These are phyloP conservation scores for Nemania serpens DNA, from an alignment of 2,329 filamentous ascomycete species.

Conservation along the genomic window DNA sequence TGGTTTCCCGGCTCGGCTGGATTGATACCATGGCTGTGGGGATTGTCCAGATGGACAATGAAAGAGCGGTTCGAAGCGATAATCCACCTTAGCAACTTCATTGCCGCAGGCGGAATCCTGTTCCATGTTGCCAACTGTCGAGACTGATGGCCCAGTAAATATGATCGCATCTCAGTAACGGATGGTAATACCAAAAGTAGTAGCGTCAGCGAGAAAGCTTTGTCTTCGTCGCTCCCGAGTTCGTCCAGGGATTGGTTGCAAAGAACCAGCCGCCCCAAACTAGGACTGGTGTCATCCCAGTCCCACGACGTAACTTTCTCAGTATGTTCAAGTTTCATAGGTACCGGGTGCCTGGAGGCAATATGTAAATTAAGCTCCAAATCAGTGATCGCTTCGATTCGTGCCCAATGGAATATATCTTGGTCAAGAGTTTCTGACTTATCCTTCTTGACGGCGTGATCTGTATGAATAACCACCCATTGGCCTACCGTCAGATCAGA, in stretches of 20 bases:
- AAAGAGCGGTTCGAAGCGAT: slow-evolving; percentile 87
- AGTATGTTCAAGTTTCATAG: not conserved
- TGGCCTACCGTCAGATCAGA: slow-evolving; percentile 25
- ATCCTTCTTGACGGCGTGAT: not conserved
- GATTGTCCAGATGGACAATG: slow-evolving; percentile 73
- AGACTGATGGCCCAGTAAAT: slow-evolving; percentile 49
- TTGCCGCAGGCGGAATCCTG: slow-evolving; percentile 65
- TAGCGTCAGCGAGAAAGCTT: slow-evolving; percentile 56
- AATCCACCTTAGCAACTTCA: slow-evolving; percentile 81
- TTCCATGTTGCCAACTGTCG: slow-evolving; percentile 51
- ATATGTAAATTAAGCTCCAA: slow-evolving; percentile 27
- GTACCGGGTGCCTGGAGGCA: slow-evolving; percentile 28
- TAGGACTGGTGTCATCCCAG: not conserved
- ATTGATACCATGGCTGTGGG: slow-evolving; percentile 29
- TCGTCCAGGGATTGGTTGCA: slow-evolving; percentile 65
- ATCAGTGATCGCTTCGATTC: slow-evolving; percentile 17
- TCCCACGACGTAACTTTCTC: slow-evolving; percentile 7
- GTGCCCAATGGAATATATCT: slow-evolving; percentile 34
- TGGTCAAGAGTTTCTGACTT: not conserved
- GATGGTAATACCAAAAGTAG: slow-evolving; percentile 64
- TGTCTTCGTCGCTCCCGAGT: slow-evolving; percentile 47
- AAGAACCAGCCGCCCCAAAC: slow-evolving; percentile 36
- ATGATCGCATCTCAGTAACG: slow-evolving; percentile 60
- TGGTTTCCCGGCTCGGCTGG: slow-evolving; percentile 10
- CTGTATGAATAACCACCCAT: slow-evolving; percentile 36